Percentiles rank a stretch among this genome's conserved stretches.
Evolutionary conservation across 345 rosid genomes (phyloP).

Genomic region (Hibiscus tridactylites): DNA sequence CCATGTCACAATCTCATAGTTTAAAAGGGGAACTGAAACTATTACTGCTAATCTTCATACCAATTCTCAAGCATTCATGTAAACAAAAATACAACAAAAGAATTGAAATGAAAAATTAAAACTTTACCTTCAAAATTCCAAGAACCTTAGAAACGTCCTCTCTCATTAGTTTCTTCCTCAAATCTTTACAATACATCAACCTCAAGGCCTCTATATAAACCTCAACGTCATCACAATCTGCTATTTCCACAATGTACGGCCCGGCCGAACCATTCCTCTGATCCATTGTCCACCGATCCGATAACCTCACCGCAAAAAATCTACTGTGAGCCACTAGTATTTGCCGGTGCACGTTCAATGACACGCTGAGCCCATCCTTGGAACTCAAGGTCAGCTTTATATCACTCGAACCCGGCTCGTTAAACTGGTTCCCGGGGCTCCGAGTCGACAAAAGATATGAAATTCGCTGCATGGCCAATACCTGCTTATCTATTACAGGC

Average conservation of each 20-base stretch:
- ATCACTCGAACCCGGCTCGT: slow-evolving; percentile 69
- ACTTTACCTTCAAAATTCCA: slow-evolving; percentile 77
- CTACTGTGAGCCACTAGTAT: slow-evolving; percentile 84
- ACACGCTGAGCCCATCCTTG: slow-evolving; percentile 71
- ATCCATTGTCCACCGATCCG: slow-evolving; percentile 76
- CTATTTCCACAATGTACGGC: slow-evolving; percentile 83
- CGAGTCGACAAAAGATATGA: slow-evolving; percentile 47
- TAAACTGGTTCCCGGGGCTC: slow-evolving; percentile 85
- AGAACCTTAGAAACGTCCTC: slow-evolving; percentile 84
- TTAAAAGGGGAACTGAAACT: not conserved
- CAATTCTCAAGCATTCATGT: not conserved
- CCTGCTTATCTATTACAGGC: slow-evolving; percentile 40
- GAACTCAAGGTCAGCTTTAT: slow-evolving; percentile 75
- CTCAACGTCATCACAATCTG: slow-evolving; percentile 97
- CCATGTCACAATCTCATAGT: not conserved
- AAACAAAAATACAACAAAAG: not conserved
- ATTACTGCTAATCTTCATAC: not conserved
- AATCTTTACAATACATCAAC: slow-evolving; percentile 89
- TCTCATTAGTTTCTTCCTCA: slow-evolving; percentile 86
- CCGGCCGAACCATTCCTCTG: slow-evolving; percentile 35
- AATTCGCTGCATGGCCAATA: slow-evolving; percentile 73
- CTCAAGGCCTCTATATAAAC: slow-evolving; percentile 88
- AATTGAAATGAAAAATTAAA: not conserved
- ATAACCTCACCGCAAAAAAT: slow-evolving; percentile 68
- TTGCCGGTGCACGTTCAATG: slow-evolving; percentile 75